Evolutionary conservation across 1,139 yeast genomes (phyloP), one percentile per base, ranked within the genome.

Genomic region (Zygoascus hellenicus): DNA sequence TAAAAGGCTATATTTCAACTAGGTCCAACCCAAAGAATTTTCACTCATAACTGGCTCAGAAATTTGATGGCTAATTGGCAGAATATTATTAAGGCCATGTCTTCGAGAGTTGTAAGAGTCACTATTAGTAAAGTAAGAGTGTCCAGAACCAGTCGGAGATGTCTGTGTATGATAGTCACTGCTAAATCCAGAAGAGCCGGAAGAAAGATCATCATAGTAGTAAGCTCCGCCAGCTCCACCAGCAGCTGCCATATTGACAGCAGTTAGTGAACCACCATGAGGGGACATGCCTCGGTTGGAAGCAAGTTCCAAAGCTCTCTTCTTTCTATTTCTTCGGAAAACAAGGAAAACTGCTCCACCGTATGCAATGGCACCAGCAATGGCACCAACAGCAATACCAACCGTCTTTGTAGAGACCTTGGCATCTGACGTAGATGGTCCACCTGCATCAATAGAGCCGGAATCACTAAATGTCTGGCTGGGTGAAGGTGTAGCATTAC

Each of bases 21-120:
- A 64, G 15, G 63, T 59, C 71, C 71, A 67, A 29, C 72, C 72
- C 14, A 68, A 57, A 15, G 70, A 65, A 56, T 68, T 68, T 48
- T 67, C 71, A 48, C 70, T 62, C 60, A 64, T 63, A 13, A 68
- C 68, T 10, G 72, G 72, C 45, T 59, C 64, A 38, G 70, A 66
- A 45, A 68, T 68, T 40, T 59, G 63, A 29, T 60, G 60, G 29
- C 58, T 58, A 46, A 55, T 56, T 15, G 58, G 61, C 48, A 57
- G 38, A 26, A 54, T 54, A 48, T 43, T 49, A 47, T 50, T 54
- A 39, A 51, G 41, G 38, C 52, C 58, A 39, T 39, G 49, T 34
- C 56, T 47, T 9, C 60, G 50, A 37, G 49, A 50, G 38, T 40
- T 40, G n/a, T 17, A 16, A 17, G 46, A 43, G 16, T 38, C 37